Evolutionary conservation across 768 basidiomycete species (phyloP).

Genomic region (Calocera cornea): DNA sequence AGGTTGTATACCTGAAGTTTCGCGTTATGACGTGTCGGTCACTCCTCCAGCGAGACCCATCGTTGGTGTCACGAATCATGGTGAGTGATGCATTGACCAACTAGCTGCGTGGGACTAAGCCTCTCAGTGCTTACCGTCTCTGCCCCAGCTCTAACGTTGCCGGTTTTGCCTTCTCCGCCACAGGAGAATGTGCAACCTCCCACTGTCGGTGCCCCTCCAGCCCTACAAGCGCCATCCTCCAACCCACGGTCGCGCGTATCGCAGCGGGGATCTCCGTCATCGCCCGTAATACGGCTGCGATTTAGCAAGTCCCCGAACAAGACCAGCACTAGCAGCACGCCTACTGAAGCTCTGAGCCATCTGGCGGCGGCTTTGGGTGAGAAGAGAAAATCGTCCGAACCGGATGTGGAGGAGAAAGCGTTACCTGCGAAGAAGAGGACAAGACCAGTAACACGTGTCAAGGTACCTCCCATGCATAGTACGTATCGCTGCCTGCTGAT

Average conservation of each 20-base stretch:
- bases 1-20: slow-evolving; percentile 26
- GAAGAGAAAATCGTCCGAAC: slow-evolving; percentile 36
- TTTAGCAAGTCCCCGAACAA: slow-evolving; percentile 13
- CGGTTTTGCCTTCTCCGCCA: slow-evolving; percentile 26
- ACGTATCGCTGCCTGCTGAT: slow-evolving; percentile 20
- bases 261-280: too few species aligned
- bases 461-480: slow-evolving; percentile 22
- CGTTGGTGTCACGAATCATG: background rate
- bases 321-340: slow-evolving; percentile 17
- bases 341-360: slow-evolving; percentile 44
- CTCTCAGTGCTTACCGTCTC: background rate
- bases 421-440: slow-evolving; percentile 23
- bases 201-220: slow-evolving; percentile 21
- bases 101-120: background rate
- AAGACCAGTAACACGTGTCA: slow-evolving; percentile 28
- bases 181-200: slow-evolving; percentile 31
- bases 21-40: background rate
- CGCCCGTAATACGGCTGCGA: slow-evolving; percentile 19
- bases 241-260: background rate
- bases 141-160: background rate
- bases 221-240: background rate
- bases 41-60: background rate
- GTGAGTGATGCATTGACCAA: background rate
- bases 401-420: slow-evolving; percentile 28
- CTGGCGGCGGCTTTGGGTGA: slow-evolving; percentile 56